These are phyloP conservation scores for Castanea crenata DNA, from an alignment of 306 rosid species.

Conservation along the genomic window DNA sequence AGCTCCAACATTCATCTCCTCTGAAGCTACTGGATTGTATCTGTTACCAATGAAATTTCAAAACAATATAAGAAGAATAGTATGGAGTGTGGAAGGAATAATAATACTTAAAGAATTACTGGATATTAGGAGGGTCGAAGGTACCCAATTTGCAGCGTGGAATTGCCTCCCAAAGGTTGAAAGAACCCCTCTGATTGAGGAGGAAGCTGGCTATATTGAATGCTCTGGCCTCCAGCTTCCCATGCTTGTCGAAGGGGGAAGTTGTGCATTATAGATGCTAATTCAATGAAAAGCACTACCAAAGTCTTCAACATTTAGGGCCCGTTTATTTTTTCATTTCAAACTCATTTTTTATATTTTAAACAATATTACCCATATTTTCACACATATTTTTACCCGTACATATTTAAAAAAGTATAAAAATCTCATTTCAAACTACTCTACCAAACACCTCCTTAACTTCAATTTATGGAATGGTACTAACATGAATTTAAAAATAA, in stretches of 20 bases:
- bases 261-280: conserved; percentile 13
- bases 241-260: conserved; percentile 32
- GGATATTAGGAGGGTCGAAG: background rate
- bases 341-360: no score
- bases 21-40: conserved; percentile 33
- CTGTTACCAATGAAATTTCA: conserved; percentile 36
- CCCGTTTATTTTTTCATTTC: no score
- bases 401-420: no score
- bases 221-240: conserved; percentile 40
- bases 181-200: conserved; percentile 49
- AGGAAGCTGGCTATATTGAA: conserved; percentile 31
- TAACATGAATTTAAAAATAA: no score
- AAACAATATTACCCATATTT: no score
- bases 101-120: no score
- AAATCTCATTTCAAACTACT: no score
- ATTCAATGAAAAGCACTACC: no score
- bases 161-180: conserved; percentile 46
- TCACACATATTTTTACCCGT: no score
- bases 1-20: conserved; percentile 44
- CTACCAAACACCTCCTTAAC: no score
- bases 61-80: background rate
- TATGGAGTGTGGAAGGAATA: background rate
- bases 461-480: no score
- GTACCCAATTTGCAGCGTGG: conserved; percentile 62
- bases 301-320: no score